Evolutionary conservation across 2,329 filamentous ascomycete genomes (phyloP), one percentile per base, ranked within the genome.

Genomic region (Helotiales sp.): DNA sequence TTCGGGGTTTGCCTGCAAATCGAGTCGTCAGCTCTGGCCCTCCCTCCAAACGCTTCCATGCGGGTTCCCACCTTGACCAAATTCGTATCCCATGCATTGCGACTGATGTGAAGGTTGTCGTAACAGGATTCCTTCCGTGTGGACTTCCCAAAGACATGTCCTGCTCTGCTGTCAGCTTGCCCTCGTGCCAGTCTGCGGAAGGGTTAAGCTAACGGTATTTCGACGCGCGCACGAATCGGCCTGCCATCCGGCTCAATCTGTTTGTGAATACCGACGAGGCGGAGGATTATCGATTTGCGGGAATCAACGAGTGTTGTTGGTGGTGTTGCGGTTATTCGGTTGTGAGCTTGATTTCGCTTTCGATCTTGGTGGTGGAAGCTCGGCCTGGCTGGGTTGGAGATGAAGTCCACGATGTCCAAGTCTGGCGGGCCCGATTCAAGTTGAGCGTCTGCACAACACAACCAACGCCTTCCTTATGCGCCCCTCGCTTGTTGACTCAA

Each of bases 21-120:
- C 60, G 30, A 30, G 20, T 47, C 63, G 75, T 77, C 69, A 73
- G 71, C 72, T 69, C 60, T 55, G 24, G 49, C 22, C 30, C 47
- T 40, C 45, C 6, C 40, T 40, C 4, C 49, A 61, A 61, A 60
- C 30, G 20, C 4, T 34, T 17, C 34, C 26, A 54, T 66, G 30
- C 58, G 34, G 62, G 28, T 43, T 66, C 73, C 37, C 80, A 96
- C 93, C 91, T 98, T 98, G 83, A 98, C 87, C 78, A 99, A 84
- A 83, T 99, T 99, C 77, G 94, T 97, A 81, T 99, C 96, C 96
- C 96, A 99, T 64, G 96, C 96, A 89, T 99, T 99, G 82, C 91
- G 93, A 78, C 93, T 97, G 81, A 99, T 93, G 79, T 93, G 93
- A 74, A 99, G 85, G 81, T 98, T 98, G 82, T 99, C 96, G 83